Base-by-base conservation (phyloP, 345 rosid genomes). In the Kandelia obovata region DNA sequence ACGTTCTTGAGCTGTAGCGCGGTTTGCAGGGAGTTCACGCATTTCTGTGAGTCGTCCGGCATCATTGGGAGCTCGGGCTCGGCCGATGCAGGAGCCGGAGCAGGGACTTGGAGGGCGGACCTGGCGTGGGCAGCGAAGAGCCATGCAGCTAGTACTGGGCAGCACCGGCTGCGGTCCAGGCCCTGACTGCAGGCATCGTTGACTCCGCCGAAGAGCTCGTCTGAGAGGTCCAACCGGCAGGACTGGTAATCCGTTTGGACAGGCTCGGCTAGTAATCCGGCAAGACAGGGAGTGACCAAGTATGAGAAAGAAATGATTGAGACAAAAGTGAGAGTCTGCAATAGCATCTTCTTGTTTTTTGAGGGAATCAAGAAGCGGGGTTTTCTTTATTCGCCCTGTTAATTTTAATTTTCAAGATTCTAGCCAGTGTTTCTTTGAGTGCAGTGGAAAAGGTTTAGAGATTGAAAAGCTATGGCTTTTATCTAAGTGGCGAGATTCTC, bases 111-210 rank as follows among this genome's bases (percentile, higher is more conserved):
- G 2, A 95, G 92, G 65, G 99, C 99, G 7, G 85, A 85, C 58
- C 89, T 75, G 23, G 99, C 93, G 67, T 92, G 99, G 64, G 99
- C 99, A 3, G 99, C 98, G 71, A 86, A 95, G 56, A 95, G 91
- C 99, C 99, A 95, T 0, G 99, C 99, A 0, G 94, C 98, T 7
- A 95, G 69, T 8, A 95, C 99, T 0, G 98, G 99, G 65, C 99
- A 92, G 78, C 98, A 95, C 6, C 99, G 88, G 72, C 97, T 81
- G 34, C 98, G 80, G 87, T 95, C 99, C 3, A 95, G 89, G 83
- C 85, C 83, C 62, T 87, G 73, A 52, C 96, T 88, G 71, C 99
- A 95, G 0, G 99, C 99, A 11, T 83, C 88, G 68, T 80, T 82
- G 37, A 95, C 99, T 1, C 99, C 99, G 26, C 99, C 99, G 69